Conservation (phyloP, 352 stramenopile genomes). For the Pythium dissotocum region DNA sequence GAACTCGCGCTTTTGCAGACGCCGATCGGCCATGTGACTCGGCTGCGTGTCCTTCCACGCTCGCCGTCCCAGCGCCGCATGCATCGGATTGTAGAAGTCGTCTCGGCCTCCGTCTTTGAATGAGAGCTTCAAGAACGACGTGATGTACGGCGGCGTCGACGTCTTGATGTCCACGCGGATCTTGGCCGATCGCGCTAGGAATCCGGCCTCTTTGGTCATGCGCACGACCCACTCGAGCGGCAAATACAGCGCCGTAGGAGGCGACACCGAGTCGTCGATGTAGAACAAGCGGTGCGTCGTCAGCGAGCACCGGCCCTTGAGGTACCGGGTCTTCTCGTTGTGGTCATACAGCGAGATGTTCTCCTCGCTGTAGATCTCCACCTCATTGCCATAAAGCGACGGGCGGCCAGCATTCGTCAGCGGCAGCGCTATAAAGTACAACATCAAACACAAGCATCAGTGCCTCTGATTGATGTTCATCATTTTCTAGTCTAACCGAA, state of each 20-base stretch:
- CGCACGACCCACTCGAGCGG: constrained; percentile 72
- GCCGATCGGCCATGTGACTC: constrained; percentile 69
- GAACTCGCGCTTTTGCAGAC: constrained; percentile 80
- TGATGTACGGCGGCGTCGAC: constrained; percentile 36
- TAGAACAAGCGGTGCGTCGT: constrained; percentile 87
- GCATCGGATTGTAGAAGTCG: constrained; percentile 80
- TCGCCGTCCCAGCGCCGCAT: constrained; percentile 60
- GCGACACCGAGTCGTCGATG: constrained; percentile 56
- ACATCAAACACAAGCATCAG: not conserved
- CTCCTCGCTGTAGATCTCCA: constrained; percentile 89
- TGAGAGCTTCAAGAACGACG: constrained; percentile 81
- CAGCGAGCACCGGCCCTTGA: constrained; percentile 70
- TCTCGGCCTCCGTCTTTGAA: constrained; percentile 86
- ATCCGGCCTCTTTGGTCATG: constrained; percentile 79
- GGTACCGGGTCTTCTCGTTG: constrained; percentile 72
- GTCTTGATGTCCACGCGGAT: constrained; percentile 71
- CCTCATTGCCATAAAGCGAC: constrained; percentile 72
- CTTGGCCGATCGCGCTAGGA: constrained; percentile 83
- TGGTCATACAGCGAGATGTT: constrained; percentile 85
- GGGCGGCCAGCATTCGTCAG: constrained; percentile 72
- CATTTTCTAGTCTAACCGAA: not conserved
- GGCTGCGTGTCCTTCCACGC: constrained; percentile 81
- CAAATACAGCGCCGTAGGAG: constrained; percentile 63
- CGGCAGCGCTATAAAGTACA: constrained; percentile 47
- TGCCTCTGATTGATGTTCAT: not conserved